Conservation (phyloP, 768 basidiomycete species). For the Trametes meyenii region DNA sequence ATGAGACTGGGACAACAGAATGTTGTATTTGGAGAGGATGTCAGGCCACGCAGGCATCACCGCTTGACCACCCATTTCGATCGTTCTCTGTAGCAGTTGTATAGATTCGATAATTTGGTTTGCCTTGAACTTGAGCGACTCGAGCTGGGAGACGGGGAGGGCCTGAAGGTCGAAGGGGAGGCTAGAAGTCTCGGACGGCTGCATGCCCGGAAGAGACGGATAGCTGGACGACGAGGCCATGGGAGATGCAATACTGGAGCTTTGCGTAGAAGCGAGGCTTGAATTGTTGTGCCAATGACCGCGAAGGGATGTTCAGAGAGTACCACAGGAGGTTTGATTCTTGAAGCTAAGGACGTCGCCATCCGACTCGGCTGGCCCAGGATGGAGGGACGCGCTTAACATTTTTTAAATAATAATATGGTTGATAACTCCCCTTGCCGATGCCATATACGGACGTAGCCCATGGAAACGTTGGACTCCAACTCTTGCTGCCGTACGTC, state of each 20-base stretch:
- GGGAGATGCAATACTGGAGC: not conserved
- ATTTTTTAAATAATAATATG: not conserved
- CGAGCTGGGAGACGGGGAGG: constrained; percentile 69
- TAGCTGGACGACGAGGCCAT: constrained; percentile 7
- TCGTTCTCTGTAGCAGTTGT: constrained; percentile 59
- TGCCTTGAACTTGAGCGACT: constrained; percentile 76
- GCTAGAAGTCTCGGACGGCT: constrained; percentile 1
- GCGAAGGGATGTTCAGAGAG: no score
- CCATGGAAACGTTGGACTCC: no score
- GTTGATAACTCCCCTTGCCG: not conserved
- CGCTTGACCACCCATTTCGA: constrained; percentile 58
- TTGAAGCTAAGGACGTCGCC: no score
- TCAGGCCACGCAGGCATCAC: constrained; percentile 87
- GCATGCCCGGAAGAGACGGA: constrained; percentile 5
- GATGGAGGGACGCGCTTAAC: not conserved
- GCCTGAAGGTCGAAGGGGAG: constrained; percentile 35
- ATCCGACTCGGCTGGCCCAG: no score
- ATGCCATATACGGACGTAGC: not conserved
- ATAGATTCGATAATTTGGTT: constrained; percentile 82
- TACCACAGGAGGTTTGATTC: no score
- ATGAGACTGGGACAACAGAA: constrained; percentile 81
- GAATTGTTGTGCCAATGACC: no score
- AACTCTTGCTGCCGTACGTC: not conserved
- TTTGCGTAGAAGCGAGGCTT: no score
- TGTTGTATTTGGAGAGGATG: constrained; percentile 82